phyloP scores from a whole-genome alignment of 192 early-diverging fungal genomes.

The Coemansia sp. region DNA sequence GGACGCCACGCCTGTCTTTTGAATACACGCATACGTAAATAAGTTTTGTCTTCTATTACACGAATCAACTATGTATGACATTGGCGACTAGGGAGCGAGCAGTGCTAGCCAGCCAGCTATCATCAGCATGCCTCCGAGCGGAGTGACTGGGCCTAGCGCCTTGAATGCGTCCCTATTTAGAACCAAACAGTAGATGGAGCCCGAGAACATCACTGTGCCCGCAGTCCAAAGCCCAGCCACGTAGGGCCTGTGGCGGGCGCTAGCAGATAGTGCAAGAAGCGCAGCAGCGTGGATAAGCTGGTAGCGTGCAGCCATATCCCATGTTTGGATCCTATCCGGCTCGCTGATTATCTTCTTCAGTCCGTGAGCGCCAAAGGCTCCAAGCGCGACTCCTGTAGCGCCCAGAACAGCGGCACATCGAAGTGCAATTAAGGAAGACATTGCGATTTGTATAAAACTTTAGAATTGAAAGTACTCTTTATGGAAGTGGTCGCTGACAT shows the following conservation, averaged over 20 bases:
- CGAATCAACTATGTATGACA: neutral
- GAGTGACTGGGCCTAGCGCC: constrained; percentile 43
- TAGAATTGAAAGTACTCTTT: neutral
- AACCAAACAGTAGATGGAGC: constrained; percentile 57
- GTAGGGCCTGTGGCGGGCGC: constrained; percentile 25
- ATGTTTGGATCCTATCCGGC: constrained; percentile 37
- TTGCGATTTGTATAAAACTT: neutral
- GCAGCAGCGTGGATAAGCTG: constrained; percentile 57
- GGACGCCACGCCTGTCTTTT: neutral
- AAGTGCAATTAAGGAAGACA: constrained; percentile 38
- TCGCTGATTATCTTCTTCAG: constrained; percentile 44
- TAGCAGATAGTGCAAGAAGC: constrained; percentile 44
- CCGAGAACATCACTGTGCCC: constrained; percentile 55
- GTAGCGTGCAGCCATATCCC: constrained; percentile 55
- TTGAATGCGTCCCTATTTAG: constrained; percentile 37
- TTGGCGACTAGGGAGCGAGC: constrained; percentile 22
- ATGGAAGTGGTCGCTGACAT: neutral
- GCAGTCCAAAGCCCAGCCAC: constrained; percentile 48
- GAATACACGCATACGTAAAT: neutral
- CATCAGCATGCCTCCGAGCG: constrained; percentile 47
- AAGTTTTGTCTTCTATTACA: neutral
- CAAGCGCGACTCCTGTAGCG: constrained; percentile 57
- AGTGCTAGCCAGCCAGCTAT: constrained; percentile 50
- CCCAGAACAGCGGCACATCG: constrained; percentile 49
- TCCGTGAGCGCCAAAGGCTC: constrained; percentile 61